phyloP scores from a whole-genome alignment of 2,329 filamentous ascomycete genomes.

The Teratosphaeria viscida region DNA sequence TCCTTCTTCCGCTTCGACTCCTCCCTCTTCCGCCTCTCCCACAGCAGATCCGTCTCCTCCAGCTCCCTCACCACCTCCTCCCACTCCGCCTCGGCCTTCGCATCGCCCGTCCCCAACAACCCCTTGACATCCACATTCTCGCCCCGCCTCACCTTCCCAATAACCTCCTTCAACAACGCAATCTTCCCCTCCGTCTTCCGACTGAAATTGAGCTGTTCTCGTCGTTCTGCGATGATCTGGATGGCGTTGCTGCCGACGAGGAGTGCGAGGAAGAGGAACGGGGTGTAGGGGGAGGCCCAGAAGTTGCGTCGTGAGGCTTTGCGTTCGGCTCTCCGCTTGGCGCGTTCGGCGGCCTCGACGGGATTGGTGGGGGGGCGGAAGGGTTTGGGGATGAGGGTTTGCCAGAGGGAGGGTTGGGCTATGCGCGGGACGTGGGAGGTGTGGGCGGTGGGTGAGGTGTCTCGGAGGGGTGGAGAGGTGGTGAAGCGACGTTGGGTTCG shows the following conservation, averaged over 20 bases:
- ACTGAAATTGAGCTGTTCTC: constrained; percentile 61
- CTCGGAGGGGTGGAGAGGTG: constrained; percentile 2
- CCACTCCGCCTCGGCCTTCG: constrained; percentile 71
- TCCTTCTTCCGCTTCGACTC: constrained; percentile 15
- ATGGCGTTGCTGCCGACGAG: constrained; percentile 94
- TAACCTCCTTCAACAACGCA: constrained; percentile 61
- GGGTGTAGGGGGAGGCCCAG: constrained; percentile 42
- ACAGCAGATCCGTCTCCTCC: constrained; percentile 22
- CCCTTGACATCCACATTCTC: constrained; percentile 79
- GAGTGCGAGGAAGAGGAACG: constrained; percentile 57
- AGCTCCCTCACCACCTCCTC: constrained; percentile 56
- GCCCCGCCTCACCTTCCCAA: constrained; percentile 58
- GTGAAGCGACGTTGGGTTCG: constrained; percentile 1
- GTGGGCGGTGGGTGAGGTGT: constrained; percentile 5
- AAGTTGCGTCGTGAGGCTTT: constrained; percentile 3
- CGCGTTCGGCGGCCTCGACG: constrained; percentile 9
- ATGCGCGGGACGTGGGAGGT: constrained; percentile 22
- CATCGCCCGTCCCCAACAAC: constrained; percentile 66
- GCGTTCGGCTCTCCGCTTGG: not conserved
- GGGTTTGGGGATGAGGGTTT: constrained; percentile 25
- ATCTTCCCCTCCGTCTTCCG: constrained; percentile 74
- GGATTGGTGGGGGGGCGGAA: constrained; percentile 16
- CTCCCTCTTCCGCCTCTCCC: constrained; percentile 18
- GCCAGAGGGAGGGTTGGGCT: constrained; percentile 26
- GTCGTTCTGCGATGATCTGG: constrained; percentile 73